Conservation (phyloP, 768 basidiomycete genomes). For the Pleurotus sapidus region DNA sequence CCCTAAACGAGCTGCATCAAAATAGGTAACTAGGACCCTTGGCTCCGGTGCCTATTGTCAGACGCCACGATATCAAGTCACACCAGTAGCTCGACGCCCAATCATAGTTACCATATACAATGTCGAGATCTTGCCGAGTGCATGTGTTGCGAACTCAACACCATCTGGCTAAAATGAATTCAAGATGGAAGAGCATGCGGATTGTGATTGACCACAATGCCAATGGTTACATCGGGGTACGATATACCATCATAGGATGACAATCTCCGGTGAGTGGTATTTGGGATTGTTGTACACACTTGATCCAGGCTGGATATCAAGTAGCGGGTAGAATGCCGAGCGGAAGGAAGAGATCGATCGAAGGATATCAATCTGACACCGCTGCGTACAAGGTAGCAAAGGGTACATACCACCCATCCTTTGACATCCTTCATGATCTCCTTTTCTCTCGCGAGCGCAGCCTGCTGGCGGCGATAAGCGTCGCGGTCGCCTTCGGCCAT, state of each 20-base stretch:
- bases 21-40: not conserved
- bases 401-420: slow-evolving; percentile 84
- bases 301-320: slow-evolving; percentile 66
- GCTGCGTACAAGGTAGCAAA: slow-evolving; percentile 4
- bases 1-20: not conserved
- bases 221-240: not conserved
- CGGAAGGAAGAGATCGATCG: slow-evolving; percentile 19
- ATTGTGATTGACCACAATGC: not conserved
- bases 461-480: slow-evolving; percentile 74
- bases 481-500: slow-evolving; percentile 95
- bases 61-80: not conserved
- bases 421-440: slow-evolving; percentile 94
- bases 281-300: slow-evolving; percentile 80
- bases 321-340: slow-evolving; percentile 15
- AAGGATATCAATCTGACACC: slow-evolving; percentile 15
- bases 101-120: not conserved
- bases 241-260: slow-evolving; percentile 25
- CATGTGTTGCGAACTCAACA: not conserved
- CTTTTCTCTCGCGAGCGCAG: slow-evolving; percentile 74
- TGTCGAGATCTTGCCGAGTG: not conserved
- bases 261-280: slow-evolving; percentile 50
- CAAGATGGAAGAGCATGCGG: not conserved
- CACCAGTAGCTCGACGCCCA: not conserved
- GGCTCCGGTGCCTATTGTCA: not conserved
- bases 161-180: not conserved